Percentiles rank a stretch among this genome's conserved stretches.
Conservation (phyloP, 306 rosid species). For the Leucaena leucocephala region DNA sequence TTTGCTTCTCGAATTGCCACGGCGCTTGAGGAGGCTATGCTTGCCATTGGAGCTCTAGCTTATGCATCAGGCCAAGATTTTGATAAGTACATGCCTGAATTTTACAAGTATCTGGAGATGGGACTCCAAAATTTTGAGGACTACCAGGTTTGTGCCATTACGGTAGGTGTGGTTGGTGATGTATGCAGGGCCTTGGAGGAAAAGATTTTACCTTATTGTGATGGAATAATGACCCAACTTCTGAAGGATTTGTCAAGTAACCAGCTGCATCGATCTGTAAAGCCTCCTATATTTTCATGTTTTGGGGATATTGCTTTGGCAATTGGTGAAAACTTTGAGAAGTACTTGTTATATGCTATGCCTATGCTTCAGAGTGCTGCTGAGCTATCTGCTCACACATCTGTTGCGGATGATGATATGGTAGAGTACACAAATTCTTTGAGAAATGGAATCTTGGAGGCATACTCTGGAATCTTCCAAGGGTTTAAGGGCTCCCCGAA, state of each 20-base stretch:
- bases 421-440: not conserved
- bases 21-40: not conserved
- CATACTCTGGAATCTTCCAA: conserved; percentile 3
- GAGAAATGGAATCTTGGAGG: conserved; percentile 5
- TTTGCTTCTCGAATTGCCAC: not conserved
- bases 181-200: conserved; percentile 5
- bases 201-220: conserved; percentile 1
- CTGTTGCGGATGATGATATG: not conserved
- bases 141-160: conserved; percentile 2
- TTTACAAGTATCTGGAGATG: conserved; percentile 4
- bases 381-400: not conserved
- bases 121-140: conserved; percentile 5
- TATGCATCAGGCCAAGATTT: not conserved
- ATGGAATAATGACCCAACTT: conserved; percentile 6
- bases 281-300: conserved; percentile 5
- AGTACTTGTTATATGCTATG: conserved; percentile 1
- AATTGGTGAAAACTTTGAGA: conserved; percentile 5
- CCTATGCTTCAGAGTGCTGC: conserved; percentile 7
- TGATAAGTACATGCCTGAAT: not conserved
- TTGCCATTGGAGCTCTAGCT: conserved; percentile 6
- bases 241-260: conserved; percentile 1
- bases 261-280: conserved; percentile 1
- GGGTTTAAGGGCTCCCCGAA: not conserved
- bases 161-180: not conserved
- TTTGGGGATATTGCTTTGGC: conserved; percentile 1